These are phyloP conservation scores for Cladosporium cucumerinum DNA, from an alignment of 2,329 filamentous ascomycete genomes.

Conservation along the genomic window DNA sequence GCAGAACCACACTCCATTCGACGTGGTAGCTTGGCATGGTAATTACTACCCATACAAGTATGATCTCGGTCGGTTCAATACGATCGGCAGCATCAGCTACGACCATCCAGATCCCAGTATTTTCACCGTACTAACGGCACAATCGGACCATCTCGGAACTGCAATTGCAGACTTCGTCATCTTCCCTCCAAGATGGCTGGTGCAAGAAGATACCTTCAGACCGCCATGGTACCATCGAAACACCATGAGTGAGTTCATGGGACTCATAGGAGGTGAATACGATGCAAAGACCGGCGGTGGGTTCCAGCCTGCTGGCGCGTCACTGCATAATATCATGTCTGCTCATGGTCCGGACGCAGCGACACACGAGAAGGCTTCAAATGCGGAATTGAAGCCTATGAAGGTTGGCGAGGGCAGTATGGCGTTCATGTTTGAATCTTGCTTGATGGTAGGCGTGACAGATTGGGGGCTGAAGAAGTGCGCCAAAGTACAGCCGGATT, in stretches of 20 bases:
- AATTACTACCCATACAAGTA: constrained; percentile 62
- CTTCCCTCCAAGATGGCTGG: constrained; percentile 69
- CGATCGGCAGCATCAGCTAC: constrained; percentile 54
- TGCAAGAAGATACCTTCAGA: constrained; percentile 66
- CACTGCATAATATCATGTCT: constrained; percentile 46
- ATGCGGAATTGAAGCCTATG: constrained; percentile 52
- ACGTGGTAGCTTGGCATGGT: constrained; percentile 71
- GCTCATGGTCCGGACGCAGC: constrained; percentile 56
- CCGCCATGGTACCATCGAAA: constrained; percentile 71
- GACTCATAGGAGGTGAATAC: constrained; percentile 56
- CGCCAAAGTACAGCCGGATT: constrained; percentile 66
- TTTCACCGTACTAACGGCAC: constrained; percentile 64
- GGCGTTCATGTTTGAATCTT: constrained; percentile 69
- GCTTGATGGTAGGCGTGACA: constrained; percentile 67
- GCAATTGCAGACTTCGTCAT: constrained; percentile 68
- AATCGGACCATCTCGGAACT: constrained; percentile 52
- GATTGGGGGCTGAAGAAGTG: constrained; percentile 70
- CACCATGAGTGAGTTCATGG: constrained; percentile 65
- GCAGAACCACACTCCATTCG: constrained; percentile 65
- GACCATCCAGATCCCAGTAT: constrained; percentile 67
- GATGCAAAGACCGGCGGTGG: constrained; percentile 56
- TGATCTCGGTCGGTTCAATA: constrained; percentile 57
- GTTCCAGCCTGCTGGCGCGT: constrained; percentile 59
- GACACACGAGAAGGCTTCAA: constrained; percentile 55
- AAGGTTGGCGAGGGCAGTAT: constrained; percentile 61